phyloP scores from a whole-genome alignment of 495 filamentous ascomycete genomes.

The Penicillium riverlandense region DNA sequence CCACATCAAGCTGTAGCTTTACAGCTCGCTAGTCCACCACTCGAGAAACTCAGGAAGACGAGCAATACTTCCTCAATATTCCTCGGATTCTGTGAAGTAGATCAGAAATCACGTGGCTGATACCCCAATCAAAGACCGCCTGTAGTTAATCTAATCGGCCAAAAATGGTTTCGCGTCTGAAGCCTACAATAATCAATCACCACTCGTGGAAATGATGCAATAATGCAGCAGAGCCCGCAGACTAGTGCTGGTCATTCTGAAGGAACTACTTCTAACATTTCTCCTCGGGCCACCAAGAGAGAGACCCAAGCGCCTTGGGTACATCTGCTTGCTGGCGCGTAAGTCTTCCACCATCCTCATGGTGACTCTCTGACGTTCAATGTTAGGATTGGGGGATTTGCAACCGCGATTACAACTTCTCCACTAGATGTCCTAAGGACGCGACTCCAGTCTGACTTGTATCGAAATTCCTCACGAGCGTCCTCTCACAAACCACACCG shows the following conservation, averaged over 20 bases:
- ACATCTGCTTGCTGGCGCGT: slow-evolving; percentile 85
- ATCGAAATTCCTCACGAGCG: slow-evolving; percentile 49
- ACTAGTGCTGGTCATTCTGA: neutral
- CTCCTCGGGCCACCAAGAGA: slow-evolving; percentile 5
- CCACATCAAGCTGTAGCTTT: too few species aligned
- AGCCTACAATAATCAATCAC: too few species aligned
- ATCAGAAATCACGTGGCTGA: too few species aligned
- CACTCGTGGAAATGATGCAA: too few species aligned
- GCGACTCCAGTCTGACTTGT: slow-evolving; percentile 82
- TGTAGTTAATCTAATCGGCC: too few species aligned
- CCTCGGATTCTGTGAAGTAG: too few species aligned
- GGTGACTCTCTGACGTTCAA: slow-evolving; percentile 1
- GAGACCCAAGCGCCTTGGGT: slow-evolving; percentile 48
- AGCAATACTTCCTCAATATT: too few species aligned
- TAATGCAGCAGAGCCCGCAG: too few species aligned
- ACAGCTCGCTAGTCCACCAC: too few species aligned
- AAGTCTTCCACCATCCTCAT: slow-evolving; percentile 24
- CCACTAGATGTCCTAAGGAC: slow-evolving; percentile 88
- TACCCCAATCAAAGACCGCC: too few species aligned
- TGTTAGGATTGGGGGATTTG: slow-evolving; percentile 68
- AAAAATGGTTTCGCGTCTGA: too few species aligned
- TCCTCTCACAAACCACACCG: slow-evolving; percentile 55
- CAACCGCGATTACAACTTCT: slow-evolving; percentile 71
- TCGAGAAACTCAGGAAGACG: too few species aligned
- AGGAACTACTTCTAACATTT: neutral